Evolutionary conservation across 768 basidiomycete species (phyloP), one percentile per base, ranked within the genome.

Genomic region (Lepiota brunneoincarnata): DNA sequence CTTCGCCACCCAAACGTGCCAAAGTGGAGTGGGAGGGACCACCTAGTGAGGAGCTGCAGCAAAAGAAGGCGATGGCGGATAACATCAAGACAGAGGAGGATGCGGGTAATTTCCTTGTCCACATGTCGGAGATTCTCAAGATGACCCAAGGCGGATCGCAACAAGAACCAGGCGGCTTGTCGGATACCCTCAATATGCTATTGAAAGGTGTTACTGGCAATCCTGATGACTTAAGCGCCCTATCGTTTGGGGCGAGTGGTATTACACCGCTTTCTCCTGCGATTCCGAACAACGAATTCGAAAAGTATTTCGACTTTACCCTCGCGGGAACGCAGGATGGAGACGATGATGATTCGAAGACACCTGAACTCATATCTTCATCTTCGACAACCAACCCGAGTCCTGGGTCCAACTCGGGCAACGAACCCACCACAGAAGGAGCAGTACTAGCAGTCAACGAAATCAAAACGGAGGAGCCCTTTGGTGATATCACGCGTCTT

Each of bases 331-430:
- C 72, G 9, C 82, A 82, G 17, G 86, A 89, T 54, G 75, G 73
- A 36, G 69, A 73, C 9, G 82, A 82, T 18, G 86, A 89, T 54
- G 86, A 86, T 34, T 81, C 79, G 46, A 67, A 69, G 6, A 91
- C 89, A 2, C 89, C 89, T 7, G 89, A 91, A 51, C 75, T 91
- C 44, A 72, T 87, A 14, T 75, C 76, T 31, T 81, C 84, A 10
- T 84, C 87, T 17, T 88, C 89, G 54, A 81, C 88, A 17, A 81
- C 88, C 12, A 88, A 89, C 59, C 84, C 81, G 10, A 90, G 88
- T 64, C 89, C 89, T 2, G 86, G 86, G 61, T 90, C 88, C 12
- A 81, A 78, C 34, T 80, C 85, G 20, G 53, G 53, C 18, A 47
- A 54, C 24, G 53, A 60, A 23, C 21, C 56, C 9, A 26, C 51